Base-by-base conservation (phyloP, 345 rosid species). In the Rhodomyrtus tomentosa region DNA sequence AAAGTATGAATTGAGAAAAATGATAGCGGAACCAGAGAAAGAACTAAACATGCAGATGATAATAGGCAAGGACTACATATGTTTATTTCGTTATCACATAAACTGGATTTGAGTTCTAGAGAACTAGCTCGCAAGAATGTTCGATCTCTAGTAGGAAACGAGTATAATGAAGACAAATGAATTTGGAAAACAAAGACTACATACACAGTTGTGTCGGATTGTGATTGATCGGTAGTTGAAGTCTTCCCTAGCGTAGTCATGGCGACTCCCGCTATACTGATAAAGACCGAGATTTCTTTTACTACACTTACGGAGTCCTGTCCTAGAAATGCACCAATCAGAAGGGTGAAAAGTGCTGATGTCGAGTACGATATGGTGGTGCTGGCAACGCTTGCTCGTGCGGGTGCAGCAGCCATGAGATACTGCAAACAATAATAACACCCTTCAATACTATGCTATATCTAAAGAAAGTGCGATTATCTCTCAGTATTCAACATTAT, bases 261-360 rank as follows among this genome's bases (percentile, higher is more conserved):
- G 10, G 88, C 91, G 45, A 90, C 92, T 51, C 94, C 94, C 22
- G 84, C 87, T 87, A 92, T 84, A 89, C 92, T 90, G 22, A 90
- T 58, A 16, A 86, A 48, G 21, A 92, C 90, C 20, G 92, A 85
- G n/a, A 90, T 45, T 50, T 87, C 88, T 87, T 92, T 89, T n/a
- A 87, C 86, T 7, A 82, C 38, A 83, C 76, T 88, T 24, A 92
- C 48, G 2, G 88, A 74, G 40, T 89, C 94, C 85, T 89, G 89
- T 21, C 94, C 91, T 13, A 90, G 68, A 55, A 87, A 16, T 45
- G 87, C 91, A 15, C 92, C 91, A 45, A 92, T 88, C 51, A 92
- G 59, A 20, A 90, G 91, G 82, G 92, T 92, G 83, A 90, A 92
- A n/a, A 89, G 89, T 58, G 90, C 89, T 32, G 93, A 89, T 55